phyloP scores from a whole-genome alignment of 176 grass and related monocot genomes.

The Aegilops speltoides region DNA sequence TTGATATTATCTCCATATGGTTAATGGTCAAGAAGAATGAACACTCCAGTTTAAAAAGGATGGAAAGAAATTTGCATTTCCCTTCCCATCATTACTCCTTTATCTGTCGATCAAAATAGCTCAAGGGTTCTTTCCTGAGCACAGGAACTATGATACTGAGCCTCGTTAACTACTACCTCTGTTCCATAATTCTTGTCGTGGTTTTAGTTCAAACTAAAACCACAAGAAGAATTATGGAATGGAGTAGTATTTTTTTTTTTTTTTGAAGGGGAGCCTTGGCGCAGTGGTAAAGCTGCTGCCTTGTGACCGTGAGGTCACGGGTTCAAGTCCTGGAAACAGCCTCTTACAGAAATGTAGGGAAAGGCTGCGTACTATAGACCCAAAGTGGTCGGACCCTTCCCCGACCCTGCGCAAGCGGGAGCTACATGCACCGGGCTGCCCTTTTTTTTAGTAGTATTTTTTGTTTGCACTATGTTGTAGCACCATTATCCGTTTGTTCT shows the following conservation, averaged over 20 bases:
- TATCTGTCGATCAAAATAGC: not conserved
- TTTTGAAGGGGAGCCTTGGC: not conserved
- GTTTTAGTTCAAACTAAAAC: no score
- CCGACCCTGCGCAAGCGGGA: no score
- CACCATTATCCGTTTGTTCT: not conserved
- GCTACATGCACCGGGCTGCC: no score
- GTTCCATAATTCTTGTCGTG: no score
- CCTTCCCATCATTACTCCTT: not conserved
- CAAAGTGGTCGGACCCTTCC: no score
- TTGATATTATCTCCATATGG: not conserved
- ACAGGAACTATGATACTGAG: not conserved
- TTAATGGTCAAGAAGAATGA: not conserved
- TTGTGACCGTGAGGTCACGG: no score
- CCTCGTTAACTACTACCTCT: not conserved
- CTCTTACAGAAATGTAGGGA: no score
- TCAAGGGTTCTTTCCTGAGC: not conserved
- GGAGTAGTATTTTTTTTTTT: not conserved
- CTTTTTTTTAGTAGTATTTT: not conserved
- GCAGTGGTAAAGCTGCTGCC: no score
- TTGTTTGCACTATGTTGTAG: slow-evolving; percentile 4
- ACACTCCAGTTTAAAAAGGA: not conserved
- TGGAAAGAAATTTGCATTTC: not conserved
- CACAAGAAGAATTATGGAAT: no score
- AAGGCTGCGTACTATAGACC: no score
- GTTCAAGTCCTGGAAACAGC: no score